A percentile compares a stretch with the other conserved stretches of the same genome.
Conservation (phyloP, 78 protist genomes). For the Protostelium mycophagum region DNA sequence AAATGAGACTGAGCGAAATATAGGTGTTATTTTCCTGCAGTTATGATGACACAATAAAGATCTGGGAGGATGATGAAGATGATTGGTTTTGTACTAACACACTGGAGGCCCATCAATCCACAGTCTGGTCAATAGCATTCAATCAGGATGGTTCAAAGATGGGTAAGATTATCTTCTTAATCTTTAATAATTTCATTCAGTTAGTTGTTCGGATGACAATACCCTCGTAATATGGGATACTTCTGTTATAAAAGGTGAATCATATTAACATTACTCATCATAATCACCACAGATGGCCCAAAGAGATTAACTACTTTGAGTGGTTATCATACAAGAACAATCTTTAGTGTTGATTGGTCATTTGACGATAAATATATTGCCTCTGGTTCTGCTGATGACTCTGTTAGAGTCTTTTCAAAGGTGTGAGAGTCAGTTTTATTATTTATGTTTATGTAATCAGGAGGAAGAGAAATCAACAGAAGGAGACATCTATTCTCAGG, state of each 20-base stretch:
- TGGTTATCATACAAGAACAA: conserved; percentile 54
- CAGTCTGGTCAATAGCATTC: conserved; percentile 88
- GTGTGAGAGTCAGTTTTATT: not conserved
- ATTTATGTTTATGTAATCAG: too few species aligned
- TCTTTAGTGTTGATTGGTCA: conserved; percentile 71
- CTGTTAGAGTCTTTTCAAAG: conserved; percentile 28
- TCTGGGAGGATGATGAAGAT: conserved; percentile 81
- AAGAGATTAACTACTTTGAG: not conserved
- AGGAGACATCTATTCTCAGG: too few species aligned
- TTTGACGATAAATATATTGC: conserved; percentile 13
- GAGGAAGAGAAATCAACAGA: too few species aligned
- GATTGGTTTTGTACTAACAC: conserved; percentile 85
- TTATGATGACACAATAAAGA: conserved; percentile 87
- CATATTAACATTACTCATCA: not conserved
- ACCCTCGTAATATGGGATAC: conserved; percentile 37
- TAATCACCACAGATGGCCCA: conserved; percentile 25
- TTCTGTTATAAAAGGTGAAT: not conserved
- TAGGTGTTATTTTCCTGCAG: conserved; percentile 53
- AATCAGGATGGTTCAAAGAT: conserved; percentile 45
- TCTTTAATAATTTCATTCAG: conserved; percentile 9
- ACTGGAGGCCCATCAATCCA: conserved; percentile 83
- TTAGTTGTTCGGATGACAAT: conserved; percentile 1
- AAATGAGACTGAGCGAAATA: conserved; percentile 8
- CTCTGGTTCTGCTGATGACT: conserved; percentile 77
- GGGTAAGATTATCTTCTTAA: conserved; percentile 18